Percentiles rank a stretch among this genome's conserved stretches.
Evolutionary conservation across 2,329 filamentous ascomycete species (phyloP).

Genomic region (Pseudogymnoascus sp.): DNA sequence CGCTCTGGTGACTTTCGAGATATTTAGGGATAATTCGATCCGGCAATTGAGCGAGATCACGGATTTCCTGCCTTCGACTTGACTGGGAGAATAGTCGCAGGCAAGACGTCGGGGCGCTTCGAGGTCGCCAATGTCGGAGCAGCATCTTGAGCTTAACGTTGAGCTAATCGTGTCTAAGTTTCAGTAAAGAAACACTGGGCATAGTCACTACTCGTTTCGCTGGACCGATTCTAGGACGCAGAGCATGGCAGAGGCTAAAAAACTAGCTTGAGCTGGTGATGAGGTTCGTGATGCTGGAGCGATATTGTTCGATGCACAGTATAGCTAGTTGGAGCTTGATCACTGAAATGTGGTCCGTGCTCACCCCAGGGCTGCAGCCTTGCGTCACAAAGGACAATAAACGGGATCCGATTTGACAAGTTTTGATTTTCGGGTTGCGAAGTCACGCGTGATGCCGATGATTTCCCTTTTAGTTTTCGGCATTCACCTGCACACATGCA

Average conservation of each 20-base stretch:
- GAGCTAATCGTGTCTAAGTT: not conserved
- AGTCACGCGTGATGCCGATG: constrained; percentile 6
- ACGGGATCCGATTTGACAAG: not conserved
- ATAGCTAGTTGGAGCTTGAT: not conserved
- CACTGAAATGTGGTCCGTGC: not conserved
- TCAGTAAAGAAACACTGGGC: not conserved
- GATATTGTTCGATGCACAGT: not conserved
- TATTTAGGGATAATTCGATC: constrained; percentile 54
- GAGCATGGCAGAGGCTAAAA: not conserved
- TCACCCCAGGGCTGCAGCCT: not conserved
- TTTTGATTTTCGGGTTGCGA: not conserved
- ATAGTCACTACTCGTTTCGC: not conserved
- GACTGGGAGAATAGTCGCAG: not conserved
- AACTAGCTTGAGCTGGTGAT: not conserved
- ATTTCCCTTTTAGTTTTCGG: not conserved
- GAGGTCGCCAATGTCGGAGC: not conserved
- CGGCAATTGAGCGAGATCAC: constrained; percentile 41
- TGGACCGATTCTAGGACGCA: not conserved
- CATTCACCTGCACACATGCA: not conserved
- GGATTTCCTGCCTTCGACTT: constrained; percentile 36
- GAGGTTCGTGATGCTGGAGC: not conserved
- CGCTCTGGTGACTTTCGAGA: constrained; percentile 50
- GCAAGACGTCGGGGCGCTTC: not conserved
- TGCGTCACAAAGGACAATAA: not conserved
- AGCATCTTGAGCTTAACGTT: not conserved